Evolutionary conservation across 441 rosid genomes (phyloP), one percentile per base, ranked within the genome.

Genomic region (Cnidoscolus chayamansa): DNA sequence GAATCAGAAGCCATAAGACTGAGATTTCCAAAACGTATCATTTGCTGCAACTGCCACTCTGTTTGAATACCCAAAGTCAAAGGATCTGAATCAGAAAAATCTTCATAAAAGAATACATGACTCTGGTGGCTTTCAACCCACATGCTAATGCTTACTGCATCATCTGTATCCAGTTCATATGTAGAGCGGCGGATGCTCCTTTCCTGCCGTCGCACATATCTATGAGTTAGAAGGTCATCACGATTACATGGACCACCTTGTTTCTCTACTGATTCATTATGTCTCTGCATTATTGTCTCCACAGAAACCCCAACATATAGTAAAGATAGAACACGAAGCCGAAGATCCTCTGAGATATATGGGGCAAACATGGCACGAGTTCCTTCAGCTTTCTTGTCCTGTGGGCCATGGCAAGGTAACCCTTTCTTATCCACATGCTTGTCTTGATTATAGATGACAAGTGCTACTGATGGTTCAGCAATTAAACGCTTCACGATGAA

Each of bases 301-400:
- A 91, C 97, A 65, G 96, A 89, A 72, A 94, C 96, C 45, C 98
- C 98, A 66, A 88, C 96, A 79, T 91, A 67, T 48, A 92, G 84
- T 72, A 91, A 81, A 74, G 98, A 94, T 25, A 80, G 71, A 58
- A 92, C 93, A 66, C 98, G 91, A 35, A 94, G 87, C 50, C 95
- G 90, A 69, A 94, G 96, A 76, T 94, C 97, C 84, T 92, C 95
- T 13, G 98, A 94, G 75, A 94, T 91, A 83, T 87, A 91, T 11
- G 98, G 98, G 16, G 98, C 98, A 86, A 87, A 94, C 97, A 92
- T 88, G 60, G 98, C 98, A 57, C 85, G 89, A 9, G 98, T 92
- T 61, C 97, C 97, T 75, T 90, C 96, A 25, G 97, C 90, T 82
- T 91, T 90, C 83, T 86, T 88, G 83, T 91, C 98, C 81, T 87